A percentile compares a stretch with the other conserved stretches of the same genome.
phyloP scores from a whole-genome alignment of 2,329 filamentous ascomycete species.

The Microcyclospora tardicrescens region DNA sequence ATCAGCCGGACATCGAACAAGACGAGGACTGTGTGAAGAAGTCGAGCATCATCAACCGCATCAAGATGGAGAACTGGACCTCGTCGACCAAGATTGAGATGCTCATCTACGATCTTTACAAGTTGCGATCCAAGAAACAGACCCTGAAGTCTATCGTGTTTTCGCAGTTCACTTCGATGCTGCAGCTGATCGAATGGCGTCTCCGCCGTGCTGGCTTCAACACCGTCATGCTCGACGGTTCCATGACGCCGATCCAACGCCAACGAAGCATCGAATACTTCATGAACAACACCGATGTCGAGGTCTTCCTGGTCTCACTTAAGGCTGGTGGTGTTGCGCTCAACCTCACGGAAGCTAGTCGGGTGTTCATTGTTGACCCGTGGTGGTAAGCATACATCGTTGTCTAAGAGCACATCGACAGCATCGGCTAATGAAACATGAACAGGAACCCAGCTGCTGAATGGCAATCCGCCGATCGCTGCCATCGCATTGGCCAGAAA shows the following conservation, averaged over 20 bases:
- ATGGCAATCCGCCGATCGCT: slow-evolving; percentile 84
- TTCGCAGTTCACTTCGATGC: slow-evolving; percentile 93
- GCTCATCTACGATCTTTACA: slow-evolving; percentile 85
- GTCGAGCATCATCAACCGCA: slow-evolving; percentile 93
- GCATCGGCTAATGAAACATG: too few relatives aligned
- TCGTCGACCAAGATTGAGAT: slow-evolving; percentile 97
- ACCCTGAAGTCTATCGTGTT: slow-evolving; percentile 97
- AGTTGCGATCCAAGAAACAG: slow-evolving; percentile 79
- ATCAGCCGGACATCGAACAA: slow-evolving; percentile 90
- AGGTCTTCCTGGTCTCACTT: slow-evolving; percentile 89
- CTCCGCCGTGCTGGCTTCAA: slow-evolving; percentile 93
- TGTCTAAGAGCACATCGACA: too few relatives aligned
- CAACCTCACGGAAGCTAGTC: slow-evolving; percentile 86
- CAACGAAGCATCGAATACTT: slow-evolving; percentile 92
- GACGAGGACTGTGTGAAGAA: slow-evolving; percentile 81
- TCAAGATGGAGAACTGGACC: slow-evolving; percentile 98
- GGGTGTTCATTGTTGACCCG: slow-evolving; percentile 93
- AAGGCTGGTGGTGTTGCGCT: slow-evolving; percentile 93
- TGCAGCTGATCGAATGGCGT: slow-evolving; percentile 94
- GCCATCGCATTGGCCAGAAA: slow-evolving; percentile 86
- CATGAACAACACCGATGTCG: slow-evolving; percentile 87
- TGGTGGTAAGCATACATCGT: slow-evolving; percentile 66
- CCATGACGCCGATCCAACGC: slow-evolving; percentile 87
- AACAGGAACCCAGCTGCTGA: slow-evolving; percentile 86
- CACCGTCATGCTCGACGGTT: slow-evolving; percentile 95